Evolutionary conservation across 2,329 filamentous ascomycete genomes (phyloP).

Genomic region (Grosmannia huntii): DNA sequence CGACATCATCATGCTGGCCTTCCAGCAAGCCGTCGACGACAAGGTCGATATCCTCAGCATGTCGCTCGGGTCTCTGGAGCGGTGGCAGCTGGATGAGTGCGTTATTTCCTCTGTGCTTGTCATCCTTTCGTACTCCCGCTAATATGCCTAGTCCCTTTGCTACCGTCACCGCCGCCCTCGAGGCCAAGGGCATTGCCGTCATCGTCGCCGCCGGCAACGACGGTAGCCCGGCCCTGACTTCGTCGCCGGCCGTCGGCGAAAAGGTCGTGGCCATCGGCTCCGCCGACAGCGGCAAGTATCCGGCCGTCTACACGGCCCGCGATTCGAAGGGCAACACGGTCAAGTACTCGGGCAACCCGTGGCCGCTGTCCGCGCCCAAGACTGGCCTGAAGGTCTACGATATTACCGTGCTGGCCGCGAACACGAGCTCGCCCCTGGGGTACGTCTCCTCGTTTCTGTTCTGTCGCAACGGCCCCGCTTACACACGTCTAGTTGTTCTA

Average conservation of each 20-base stretch:
- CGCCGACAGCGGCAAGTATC: slow-evolving; percentile 28
- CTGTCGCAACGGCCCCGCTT: neutral
- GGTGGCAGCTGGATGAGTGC: neutral
- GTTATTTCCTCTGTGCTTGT: no score
- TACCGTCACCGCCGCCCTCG: neutral
- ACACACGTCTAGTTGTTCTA: neutral
- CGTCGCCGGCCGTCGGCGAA: slow-evolving; percentile 33
- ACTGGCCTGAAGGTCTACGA: neutral
- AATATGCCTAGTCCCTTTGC: neutral
- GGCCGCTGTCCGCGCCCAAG: neutral
- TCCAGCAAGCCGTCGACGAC: slow-evolving; percentile 47
- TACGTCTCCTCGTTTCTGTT: neutral
- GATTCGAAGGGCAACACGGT: neutral
- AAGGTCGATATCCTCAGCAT: slow-evolving; percentile 44
- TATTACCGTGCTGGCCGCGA: neutral
- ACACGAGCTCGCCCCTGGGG: neutral
- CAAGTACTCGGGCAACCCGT: neutral
- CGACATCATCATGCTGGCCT: slow-evolving; percentile 47
- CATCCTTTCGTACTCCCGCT: no score
- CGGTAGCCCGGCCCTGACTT: slow-evolving; percentile 32
- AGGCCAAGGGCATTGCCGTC: slow-evolving; percentile 17
- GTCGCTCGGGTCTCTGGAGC: slow-evolving; percentile 29
- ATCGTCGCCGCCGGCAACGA: slow-evolving; percentile 40
- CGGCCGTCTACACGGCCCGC: neutral
- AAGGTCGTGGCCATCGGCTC: slow-evolving; percentile 36